A percentile compares a stretch with the other conserved stretches of the same genome.
These are phyloP conservation scores for Dissophora ornata DNA, from an alignment of 192 early-diverging fungal genomes.

Conservation along the genomic window DNA sequence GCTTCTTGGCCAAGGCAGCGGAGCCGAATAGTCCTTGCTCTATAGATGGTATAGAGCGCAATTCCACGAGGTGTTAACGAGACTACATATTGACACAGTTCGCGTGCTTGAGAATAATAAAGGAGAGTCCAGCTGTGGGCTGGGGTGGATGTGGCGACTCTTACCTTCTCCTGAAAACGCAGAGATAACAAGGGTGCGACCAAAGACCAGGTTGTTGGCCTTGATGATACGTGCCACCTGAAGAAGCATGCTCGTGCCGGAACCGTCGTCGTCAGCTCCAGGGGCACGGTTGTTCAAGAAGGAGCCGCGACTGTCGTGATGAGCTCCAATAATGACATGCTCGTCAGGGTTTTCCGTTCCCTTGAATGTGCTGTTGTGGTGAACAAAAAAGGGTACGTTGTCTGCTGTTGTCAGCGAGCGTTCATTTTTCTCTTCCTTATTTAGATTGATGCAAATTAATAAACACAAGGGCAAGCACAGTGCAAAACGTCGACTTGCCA, in stretches of 20 bases:
- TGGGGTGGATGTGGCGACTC: no score
- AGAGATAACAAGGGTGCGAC: slow-evolving; percentile 50
- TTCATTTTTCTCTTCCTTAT: slow-evolving; percentile 19
- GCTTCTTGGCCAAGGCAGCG: slow-evolving; percentile 49
- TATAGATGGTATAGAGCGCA: not conserved
- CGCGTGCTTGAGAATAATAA: slow-evolving; percentile 2
- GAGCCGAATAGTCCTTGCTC: slow-evolving; percentile 60
- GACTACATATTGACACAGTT: no score
- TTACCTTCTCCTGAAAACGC: slow-evolving; percentile 59
- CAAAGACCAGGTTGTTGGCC: slow-evolving; percentile 45
- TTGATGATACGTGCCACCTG: slow-evolving; percentile 49
- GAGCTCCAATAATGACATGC: slow-evolving; percentile 59
- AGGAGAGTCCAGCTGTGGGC: not conserved
- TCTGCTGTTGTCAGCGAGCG: not conserved
- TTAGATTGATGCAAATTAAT: not conserved
- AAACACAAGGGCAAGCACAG: not conserved
- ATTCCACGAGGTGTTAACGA: no score
- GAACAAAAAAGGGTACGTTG: slow-evolving; percentile 6
- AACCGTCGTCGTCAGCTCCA: slow-evolving; percentile 58
- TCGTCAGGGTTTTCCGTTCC: slow-evolving; percentile 55
- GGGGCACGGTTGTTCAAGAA: slow-evolving; percentile 54
- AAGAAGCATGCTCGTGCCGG: slow-evolving; percentile 54
- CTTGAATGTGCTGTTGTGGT: slow-evolving; percentile 43
- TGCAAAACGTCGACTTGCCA: slow-evolving; percentile 52
- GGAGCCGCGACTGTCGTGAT: slow-evolving; percentile 57